A percentile compares a stretch with the other conserved stretches of the same genome.
Conservation (phyloP, 2,329 filamentous ascomycete genomes). For the Trichoderma sp. region DNA sequence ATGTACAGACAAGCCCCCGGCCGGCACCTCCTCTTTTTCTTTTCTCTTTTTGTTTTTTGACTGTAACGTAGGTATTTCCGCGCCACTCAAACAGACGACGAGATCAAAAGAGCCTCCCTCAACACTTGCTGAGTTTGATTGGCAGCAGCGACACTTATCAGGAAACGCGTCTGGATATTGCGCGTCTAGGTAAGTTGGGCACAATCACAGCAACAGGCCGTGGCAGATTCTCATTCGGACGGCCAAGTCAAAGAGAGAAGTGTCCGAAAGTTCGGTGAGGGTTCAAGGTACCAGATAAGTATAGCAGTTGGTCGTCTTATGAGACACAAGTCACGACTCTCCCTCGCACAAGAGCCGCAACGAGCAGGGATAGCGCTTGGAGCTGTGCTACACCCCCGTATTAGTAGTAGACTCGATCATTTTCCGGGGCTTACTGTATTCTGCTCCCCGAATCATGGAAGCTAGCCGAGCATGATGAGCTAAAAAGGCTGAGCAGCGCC, state of each 20-base stretch:
- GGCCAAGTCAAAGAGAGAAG: background rate
- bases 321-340: background rate
- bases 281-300: background rate
- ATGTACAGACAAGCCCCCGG: no score
- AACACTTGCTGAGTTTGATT: background rate
- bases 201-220: background rate
- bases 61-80: no score
- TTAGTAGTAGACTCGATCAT: background rate
- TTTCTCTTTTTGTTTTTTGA: no score
- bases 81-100: no score
- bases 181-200: background rate
- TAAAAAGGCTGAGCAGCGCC: background rate
- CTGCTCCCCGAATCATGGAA: background rate
- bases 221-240: background rate
- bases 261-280: background rate
- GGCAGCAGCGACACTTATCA: background rate
- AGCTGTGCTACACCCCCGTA: background rate
- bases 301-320: background rate
- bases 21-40: background rate
- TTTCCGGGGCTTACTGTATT: background rate
- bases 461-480: background rate
- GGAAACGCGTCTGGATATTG: background rate
- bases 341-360: background rate
- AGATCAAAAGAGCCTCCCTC: background rate
- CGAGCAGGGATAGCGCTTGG: background rate